Evolutionary conservation across 1,139 yeast species (phyloP).

Genomic region (Suhomyces bokatorum): DNA sequence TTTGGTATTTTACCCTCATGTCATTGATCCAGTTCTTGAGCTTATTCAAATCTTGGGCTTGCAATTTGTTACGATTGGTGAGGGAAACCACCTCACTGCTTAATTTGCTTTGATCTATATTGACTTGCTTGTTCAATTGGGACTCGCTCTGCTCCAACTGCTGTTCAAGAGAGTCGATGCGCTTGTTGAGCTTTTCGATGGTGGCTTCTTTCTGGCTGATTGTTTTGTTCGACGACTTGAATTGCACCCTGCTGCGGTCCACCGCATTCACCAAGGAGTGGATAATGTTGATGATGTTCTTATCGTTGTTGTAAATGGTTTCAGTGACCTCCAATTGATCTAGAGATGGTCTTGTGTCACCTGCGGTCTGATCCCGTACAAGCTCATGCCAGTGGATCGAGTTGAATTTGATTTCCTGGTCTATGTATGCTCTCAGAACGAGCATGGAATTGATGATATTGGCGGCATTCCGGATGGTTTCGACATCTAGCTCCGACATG

Average conservation of each 20-base stretch:
- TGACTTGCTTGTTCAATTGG: constrained; percentile 20
- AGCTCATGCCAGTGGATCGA: constrained; percentile 39
- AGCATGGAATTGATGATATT: constrained; percentile 41
- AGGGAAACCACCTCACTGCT: constrained; percentile 24
- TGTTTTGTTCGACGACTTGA: constrained; percentile 32
- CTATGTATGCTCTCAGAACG: constrained; percentile 39
- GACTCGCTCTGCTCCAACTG: constrained; percentile 18
- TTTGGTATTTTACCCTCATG: constrained; percentile 38
- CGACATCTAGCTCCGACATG: constrained; percentile 25
- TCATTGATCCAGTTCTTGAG: constrained; percentile 34
- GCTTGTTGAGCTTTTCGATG: constrained; percentile 28
- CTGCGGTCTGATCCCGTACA: constrained; percentile 12
- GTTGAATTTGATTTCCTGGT: constrained; percentile 33
- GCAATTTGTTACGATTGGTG: constrained; percentile 28
- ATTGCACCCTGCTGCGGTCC: constrained; percentile 41
- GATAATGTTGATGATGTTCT: constrained; percentile 43
- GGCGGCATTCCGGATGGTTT: constrained; percentile 40
- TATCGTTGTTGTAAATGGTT: constrained; percentile 42
- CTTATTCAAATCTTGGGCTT: constrained; percentile 31
- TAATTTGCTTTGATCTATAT: constrained; percentile 21
- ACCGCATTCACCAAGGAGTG: constrained; percentile 42
- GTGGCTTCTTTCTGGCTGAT: constrained; percentile 33
- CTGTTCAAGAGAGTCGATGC: constrained; percentile 24
- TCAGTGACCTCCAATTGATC: constrained; percentile 26
- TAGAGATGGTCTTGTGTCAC: constrained; percentile 3